Evolutionary conservation across 2,329 filamentous ascomycete genomes (phyloP), one percentile per base, ranked within the genome.

Genomic region (Fusarium sp.): DNA sequence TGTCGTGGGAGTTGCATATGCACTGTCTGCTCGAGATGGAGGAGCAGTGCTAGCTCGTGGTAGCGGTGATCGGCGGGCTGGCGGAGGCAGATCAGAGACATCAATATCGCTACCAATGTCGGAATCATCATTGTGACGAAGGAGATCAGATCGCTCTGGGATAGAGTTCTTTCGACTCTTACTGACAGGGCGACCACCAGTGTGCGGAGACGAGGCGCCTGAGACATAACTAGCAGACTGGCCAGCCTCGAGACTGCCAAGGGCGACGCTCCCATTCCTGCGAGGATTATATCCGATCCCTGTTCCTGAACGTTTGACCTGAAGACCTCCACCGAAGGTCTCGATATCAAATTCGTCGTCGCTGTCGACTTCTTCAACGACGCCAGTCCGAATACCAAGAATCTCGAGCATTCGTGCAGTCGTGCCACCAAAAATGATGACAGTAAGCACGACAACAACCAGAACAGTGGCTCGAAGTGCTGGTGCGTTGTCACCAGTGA

Each of bases 321-420:
- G 97, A 11, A 92, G 90, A 14, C 91, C 91, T 27, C 88, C 87
- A 20, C 88, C 88, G 55, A 92, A 90, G 15, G 86, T 84, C 80
- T 98, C 96, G 68, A 98, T 99, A 79, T 99, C 96, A 76, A 99
- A 99, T 80, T 99, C 96, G 78, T 99, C 96, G 78, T 99, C 96
- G 46, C 94, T 97, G 79, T 99, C 96, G 46, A 97, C 93, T 79
- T 99, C 96, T 76, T 99, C 96, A 1, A 98, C 93, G 1, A 99
- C 95, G 1, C 96, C 96, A 0, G 95, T 99, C 61, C 94, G 90
- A 68, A 99, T 99, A n/a, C 94, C 93, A 18, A 98, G 84, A 59
- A 99, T 99, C 80, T 99, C 96, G 20, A 99, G 86, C 96, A 99
- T 99, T 60, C 95, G 92, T 15, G 95, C 95, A 1, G 96, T 99